Percentiles rank a stretch among this genome's conserved stretches.
These are phyloP conservation scores for Evernia prunastri DNA, from an alignment of 495 filamentous ascomycete genomes.

Conservation along the genomic window DNA sequence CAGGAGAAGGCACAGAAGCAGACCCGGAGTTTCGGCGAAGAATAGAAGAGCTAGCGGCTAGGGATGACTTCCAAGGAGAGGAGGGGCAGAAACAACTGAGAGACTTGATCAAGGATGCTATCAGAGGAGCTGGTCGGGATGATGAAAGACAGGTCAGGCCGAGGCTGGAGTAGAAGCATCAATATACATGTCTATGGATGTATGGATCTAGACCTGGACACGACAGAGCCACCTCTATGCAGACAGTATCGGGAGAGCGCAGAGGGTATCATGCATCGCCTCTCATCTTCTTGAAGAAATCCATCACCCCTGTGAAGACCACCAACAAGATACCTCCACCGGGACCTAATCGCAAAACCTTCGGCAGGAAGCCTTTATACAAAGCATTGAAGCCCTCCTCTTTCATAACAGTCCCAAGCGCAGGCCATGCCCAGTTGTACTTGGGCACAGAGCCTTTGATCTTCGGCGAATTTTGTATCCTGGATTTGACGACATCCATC, in stretches of 20 bases:
- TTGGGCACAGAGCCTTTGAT: constrained; percentile 73
- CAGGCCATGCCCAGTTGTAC: constrained; percentile 97
- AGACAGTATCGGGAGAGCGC: constrained; percentile 4
- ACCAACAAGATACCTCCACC: constrained; percentile 89
- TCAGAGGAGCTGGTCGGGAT: constrained; percentile 44
- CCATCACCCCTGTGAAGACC: constrained; percentile 89
- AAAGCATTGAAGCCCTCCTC: constrained; percentile 90
- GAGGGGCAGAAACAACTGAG: constrained; percentile 64
- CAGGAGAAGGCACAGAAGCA: constrained; percentile 47
- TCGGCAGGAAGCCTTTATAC: constrained; percentile 96
- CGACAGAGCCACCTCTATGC: not conserved
- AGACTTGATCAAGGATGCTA: constrained; percentile 61
- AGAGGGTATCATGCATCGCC: constrained; percentile 20
- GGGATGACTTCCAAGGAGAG: constrained; percentile 65
- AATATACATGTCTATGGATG: not conserved
- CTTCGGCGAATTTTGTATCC: constrained; percentile 88
- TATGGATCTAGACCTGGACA: not conserved
- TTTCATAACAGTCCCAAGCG: constrained; percentile 74
- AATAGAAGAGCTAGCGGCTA: constrained; percentile 69
- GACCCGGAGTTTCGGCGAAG: constrained; percentile 67
- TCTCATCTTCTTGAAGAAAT: constrained; percentile 66
- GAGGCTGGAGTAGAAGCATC: constrained; percentile 28
- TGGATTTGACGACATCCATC: constrained; percentile 95
- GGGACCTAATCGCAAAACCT: constrained; percentile 82
- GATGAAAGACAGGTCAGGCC: constrained; percentile 56